Evolutionary conservation across 371 early-diverging fungal genomes (phyloP).

Genomic region (Lichtheimia corymbifera): DNA sequence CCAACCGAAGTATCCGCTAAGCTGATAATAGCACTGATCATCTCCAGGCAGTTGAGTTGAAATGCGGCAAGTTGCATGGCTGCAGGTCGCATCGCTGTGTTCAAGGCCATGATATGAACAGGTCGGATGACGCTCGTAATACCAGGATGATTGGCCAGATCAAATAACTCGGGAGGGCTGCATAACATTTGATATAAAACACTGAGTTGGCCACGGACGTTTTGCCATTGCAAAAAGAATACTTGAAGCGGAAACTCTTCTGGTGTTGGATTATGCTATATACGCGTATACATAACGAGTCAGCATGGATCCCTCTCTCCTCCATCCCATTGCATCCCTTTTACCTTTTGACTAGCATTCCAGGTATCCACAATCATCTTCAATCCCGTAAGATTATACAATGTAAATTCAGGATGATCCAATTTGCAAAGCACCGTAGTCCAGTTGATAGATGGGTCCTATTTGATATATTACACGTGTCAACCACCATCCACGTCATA

Average conservation of each 20-base stretch:
- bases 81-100: slow-evolving; percentile 44
- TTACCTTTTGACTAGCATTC: slow-evolving; percentile 63
- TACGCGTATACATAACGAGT: background rate
- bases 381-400: slow-evolving; percentile 61
- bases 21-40: slow-evolving; percentile 65
- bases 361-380: slow-evolving; percentile 64
- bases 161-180: slow-evolving; percentile 56
- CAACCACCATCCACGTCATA: background rate
- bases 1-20: slow-evolving; percentile 60
- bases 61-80: slow-evolving; percentile 55
- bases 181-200: slow-evolving; percentile 64
- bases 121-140: slow-evolving; percentile 49
- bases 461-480: background rate
- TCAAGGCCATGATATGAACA: slow-evolving; percentile 51
- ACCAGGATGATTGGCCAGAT: slow-evolving; percentile 37
- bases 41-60: slow-evolving; percentile 74
- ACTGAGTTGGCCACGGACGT: slow-evolving; percentile 72
- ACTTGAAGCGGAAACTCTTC: slow-evolving; percentile 70
- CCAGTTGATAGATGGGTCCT: slow-evolving; percentile 67
- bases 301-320: background rate
- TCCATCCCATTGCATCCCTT: background rate
- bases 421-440: slow-evolving; percentile 55
- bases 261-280: background rate
- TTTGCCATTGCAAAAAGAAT: slow-evolving; percentile 76
- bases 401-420: slow-evolving; percentile 68